Base-by-base conservation (phyloP, 306 rosid species). In the Quercus bicolor region DNA sequence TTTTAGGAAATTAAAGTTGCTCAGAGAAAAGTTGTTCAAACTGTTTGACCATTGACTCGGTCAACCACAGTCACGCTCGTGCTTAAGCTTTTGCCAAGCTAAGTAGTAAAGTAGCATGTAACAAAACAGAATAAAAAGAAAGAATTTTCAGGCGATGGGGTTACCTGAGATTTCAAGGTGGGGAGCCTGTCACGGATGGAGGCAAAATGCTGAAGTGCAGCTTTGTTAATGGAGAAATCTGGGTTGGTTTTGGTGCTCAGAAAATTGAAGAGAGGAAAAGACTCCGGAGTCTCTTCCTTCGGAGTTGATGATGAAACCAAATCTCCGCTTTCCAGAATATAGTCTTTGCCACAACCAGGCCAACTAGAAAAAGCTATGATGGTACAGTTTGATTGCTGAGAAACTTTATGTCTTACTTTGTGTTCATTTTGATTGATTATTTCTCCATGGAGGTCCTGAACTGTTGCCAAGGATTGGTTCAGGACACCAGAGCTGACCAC, bases 281-380 rank as follows among this genome's bases (percentile, higher is more conserved):
- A 14, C 2, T 74, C 56, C 68, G n/a, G n/a, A n/a, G n/a, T n/a
- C n/a, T n/a, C n/a, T n/a, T n/a, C n/a, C n/a, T n/a, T 19, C 73
- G 13, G 85, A 20, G n/a, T 2, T 10, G 70, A 18, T 20, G 87
- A 82, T 8, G 84, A 60, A 76, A 84, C 76, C 78, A 78, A 77
- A 18, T 43, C 12, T 21, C 21, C n/a, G n/a, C n/a, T 52, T 18
- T 6, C 31, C 21, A 3, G 18, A 45, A 68, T 29, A 68, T 48
- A 24, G 23, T 72, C 24, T 13, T 71, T 33, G 14, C 56, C 6
- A 52, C 37, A 75, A 28, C 34, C 48, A 2, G 70, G 84, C 12
- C 71, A 3, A 18, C 83, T 81, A n/a, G 66, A 78, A 79, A 93
- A 91, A 9, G 85, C 87, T 24, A 90, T 8, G 53, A 86, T 54